Evolutionary conservation across 108 stramenopile species (phyloP), one percentile per base, ranked within the genome.

Genomic region (Fistulifera pelliculosa): DNA sequence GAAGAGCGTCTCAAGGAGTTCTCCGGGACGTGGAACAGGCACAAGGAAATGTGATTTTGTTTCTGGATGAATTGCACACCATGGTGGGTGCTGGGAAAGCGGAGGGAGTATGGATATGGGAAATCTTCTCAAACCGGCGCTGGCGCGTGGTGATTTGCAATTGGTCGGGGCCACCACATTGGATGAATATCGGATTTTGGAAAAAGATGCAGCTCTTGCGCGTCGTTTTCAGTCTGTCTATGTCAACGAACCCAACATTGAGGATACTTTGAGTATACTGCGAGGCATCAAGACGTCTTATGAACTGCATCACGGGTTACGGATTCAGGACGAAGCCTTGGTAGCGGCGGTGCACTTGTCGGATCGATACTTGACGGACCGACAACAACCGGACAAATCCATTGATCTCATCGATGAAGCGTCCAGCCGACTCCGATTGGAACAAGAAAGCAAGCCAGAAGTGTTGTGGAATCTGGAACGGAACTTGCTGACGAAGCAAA

Each of bases 401-500:
- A 96, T 98, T 52, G 96, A 98, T 66, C 65, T 98, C 28, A 79
- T 98, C n/a, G 96, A 98, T 63, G 96, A 98, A 74, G 94, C 96
- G 14, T 83, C 79, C 42, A 68, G 65, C 27, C 65, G 75, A 31
- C 56, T 87, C 18, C 70, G 81, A 45, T 49, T 87, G 41, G 86
- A 83, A 66, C 86, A 87, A 57, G 86, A 87, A 65, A 67, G 65
- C 38, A 84, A 85, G 48, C 87, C 87, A 15, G 87, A 89, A 50
- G 56, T 81, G 13, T 65, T 89, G 16, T 89, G 83, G 81, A 80
- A 80, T 27, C 27, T 81, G 7, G 86, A 87, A 54, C 68, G 86
- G 4, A 79, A 87, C 53, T 57, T 87, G 11, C 52, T 87, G 25
- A 87, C 86, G 28, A 77, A 79, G 51, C 80, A 87, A 66, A 89